Conservation (phyloP, 148 eudicot genomes). For the Camellia granthamiana region DNA sequence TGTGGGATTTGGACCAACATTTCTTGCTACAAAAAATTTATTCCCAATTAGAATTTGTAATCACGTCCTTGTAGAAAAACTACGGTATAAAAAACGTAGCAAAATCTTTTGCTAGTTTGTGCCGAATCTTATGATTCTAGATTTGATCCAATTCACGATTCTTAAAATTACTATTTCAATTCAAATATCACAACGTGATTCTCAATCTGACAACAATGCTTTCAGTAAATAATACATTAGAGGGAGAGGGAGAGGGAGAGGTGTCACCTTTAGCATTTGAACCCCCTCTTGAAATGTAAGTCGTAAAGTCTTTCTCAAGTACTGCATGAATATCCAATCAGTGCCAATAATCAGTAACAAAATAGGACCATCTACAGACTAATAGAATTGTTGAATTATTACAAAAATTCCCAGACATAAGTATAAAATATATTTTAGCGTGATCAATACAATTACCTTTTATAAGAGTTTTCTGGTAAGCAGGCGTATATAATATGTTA, state of each 20-base stretch:
- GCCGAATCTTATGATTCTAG: no score
- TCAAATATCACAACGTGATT: no score
- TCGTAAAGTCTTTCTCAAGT: slow-evolving; percentile 64
- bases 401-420: neutral
- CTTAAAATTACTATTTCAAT: no score
- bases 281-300: slow-evolving; percentile 89
- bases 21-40: no score
- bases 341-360: neutral
- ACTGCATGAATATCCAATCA: slow-evolving; percentile 45
- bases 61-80: no score
- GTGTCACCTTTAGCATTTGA: slow-evolving; percentile 75
- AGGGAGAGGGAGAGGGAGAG: neutral
- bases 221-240: neutral
- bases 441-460: neutral
- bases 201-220: no score
- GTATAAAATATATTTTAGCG: neutral
- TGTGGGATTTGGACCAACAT: no score
- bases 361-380: neutral
- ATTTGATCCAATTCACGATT: no score
- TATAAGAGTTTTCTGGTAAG: neutral
- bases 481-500: neutral
- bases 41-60: no score
- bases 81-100: no score
- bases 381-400: neutral
- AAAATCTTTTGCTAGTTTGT: no score